Conservation (phyloP, 495 filamentous ascomycete genomes). For the Aspergillus mulundensis region DNA sequence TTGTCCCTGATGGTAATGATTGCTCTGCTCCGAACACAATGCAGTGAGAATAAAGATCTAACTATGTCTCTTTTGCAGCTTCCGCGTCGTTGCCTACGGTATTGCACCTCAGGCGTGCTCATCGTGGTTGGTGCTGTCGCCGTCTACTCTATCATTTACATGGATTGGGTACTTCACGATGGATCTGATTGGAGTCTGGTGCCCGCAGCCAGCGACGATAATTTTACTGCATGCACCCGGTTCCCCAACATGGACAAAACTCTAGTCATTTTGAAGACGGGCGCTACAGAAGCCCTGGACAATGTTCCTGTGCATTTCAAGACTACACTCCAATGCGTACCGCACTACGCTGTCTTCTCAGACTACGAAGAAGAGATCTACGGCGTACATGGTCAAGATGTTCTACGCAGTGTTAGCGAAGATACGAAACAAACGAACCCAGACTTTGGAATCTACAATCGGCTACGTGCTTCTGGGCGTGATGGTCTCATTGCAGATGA, state of each 20-base stretch:
- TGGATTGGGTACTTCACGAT: background rate
- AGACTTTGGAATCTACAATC: constrained; percentile 42
- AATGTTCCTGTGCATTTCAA: constrained; percentile 39
- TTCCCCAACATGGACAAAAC: constrained; percentile 28
- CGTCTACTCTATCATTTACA: background rate
- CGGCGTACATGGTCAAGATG: constrained; percentile 36
- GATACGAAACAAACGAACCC: constrained; percentile 29
- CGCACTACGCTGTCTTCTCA: constrained; percentile 44
- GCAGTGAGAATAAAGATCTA: no score
- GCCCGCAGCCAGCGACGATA: background rate
- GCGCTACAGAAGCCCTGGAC: constrained; percentile 35
- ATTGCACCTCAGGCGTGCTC: background rate
- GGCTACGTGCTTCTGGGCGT: constrained; percentile 34
- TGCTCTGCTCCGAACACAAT: no score
- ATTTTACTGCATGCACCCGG: background rate
- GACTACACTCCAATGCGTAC: constrained; percentile 38
- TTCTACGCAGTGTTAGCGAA: constrained; percentile 36
- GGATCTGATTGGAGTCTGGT: background rate
- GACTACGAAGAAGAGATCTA: constrained; percentile 43
- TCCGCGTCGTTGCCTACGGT: background rate
- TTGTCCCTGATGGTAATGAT: no score
- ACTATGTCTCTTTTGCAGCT: background rate
- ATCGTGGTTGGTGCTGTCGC: background rate
- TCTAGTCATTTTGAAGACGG: constrained; percentile 42
- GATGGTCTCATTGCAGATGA: constrained; percentile 30